A percentile compares a stretch with the other conserved stretches of the same genome.
Conservation (phyloP, 192 early-diverging fungal genomes). For the Geranomyces michiganensis region DNA sequence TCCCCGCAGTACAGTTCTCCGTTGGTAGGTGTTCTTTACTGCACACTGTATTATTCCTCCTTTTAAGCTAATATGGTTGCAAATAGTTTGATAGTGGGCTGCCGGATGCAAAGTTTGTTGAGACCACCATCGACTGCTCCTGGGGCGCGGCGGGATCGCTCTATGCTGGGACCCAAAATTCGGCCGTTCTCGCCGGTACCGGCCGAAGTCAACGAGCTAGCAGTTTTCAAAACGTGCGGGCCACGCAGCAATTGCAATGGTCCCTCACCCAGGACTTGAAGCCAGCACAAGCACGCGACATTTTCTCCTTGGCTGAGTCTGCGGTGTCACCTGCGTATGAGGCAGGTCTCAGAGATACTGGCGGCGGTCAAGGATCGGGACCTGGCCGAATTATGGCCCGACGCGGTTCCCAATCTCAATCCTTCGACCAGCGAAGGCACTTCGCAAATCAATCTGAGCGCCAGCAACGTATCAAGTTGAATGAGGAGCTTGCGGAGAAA, state of each 20-base stretch:
- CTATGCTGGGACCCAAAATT: constrained; percentile 60
- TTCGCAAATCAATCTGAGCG: constrained; percentile 52
- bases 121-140: constrained; percentile 56
- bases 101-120: constrained; percentile 69
- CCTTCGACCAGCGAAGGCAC: constrained; percentile 6
- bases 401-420: background rate
- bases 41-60: constrained; percentile 4
- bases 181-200: background rate
- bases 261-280: constrained; percentile 42
- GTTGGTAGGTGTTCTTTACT: constrained; percentile 5
- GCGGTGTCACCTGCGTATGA: constrained; percentile 21
- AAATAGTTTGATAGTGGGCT: constrained; percentile 61
- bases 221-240: constrained; percentile 31
- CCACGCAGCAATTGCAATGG: constrained; percentile 47
- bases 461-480: constrained; percentile 36
- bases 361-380: background rate
- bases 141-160: constrained; percentile 54
- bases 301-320: constrained; percentile 30
- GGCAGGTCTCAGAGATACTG: background rate
- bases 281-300: constrained; percentile 22
- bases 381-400: background rate
- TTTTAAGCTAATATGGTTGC: background rate
- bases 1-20: constrained; percentile 62
- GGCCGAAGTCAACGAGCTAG: background rate
- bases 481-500: constrained; percentile 44